Evolutionary conservation across 192 early-diverging fungal species (phyloP), one percentile per base, ranked within the genome.

Genomic region (Coemansia sp.): DNA sequence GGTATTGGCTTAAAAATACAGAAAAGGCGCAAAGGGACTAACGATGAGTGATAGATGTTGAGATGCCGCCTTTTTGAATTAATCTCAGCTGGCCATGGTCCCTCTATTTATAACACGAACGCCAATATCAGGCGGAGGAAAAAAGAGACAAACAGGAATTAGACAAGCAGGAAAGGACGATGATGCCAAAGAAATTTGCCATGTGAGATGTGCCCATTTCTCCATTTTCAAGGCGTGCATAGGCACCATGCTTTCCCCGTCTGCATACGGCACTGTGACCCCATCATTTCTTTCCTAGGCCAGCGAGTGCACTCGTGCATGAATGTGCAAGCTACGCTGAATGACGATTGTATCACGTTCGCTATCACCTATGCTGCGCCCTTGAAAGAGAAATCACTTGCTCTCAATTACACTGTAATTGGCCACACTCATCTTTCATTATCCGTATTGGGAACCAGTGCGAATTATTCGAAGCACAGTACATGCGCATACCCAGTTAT

Each of bases 161-260:
- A 16, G 52, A 31, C 26, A 28, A 33, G 52, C 7, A 33, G 6
- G 14, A 45, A 45, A 11, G 41, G n/a, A n/a, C 41, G 41, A 16
- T n/a, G 41, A n/a, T n/a, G 21, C 45, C 20, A 48, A 9, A 9
- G 43, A 48, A 9, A 26, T 26, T 16, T 52, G 48, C 23, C 25
- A 26, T 26, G 52, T 28, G 52, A n/a, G 26, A 55, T 55, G 26
- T n/a, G 13, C 23, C 21, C 12, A 25, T 12, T n/a, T 55, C 26
- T 16, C 25, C 21, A 55, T 55, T 55, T 55, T 28, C 52, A 55
- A 55, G 52, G 25, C 14, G 26, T 14, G 52, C 52, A 55, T 55
- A 55, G 52, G 28, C 52, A 55, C 26, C 52, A 55, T 55, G 52
- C 26, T 55, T 55, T 55, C 1, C 26, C 25, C 33, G 3, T 16